Base-by-base conservation (phyloP, 2,329 filamentous ascomycete species). In the Fusarium graminum region DNA sequence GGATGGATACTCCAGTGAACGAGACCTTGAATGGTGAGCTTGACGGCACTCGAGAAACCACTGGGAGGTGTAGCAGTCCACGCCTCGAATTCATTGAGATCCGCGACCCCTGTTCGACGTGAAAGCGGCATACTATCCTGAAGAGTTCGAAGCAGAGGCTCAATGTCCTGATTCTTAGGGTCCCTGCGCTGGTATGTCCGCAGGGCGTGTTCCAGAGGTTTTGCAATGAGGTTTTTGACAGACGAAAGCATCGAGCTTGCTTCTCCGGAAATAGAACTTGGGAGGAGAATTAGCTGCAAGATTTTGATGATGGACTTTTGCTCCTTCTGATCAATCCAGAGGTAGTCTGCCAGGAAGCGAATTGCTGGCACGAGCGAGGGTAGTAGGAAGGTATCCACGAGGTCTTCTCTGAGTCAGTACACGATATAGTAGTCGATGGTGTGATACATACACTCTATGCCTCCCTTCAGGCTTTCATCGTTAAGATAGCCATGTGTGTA, bases 341-440 rank as follows among this genome's bases (percentile, higher is more conserved):
- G 86, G 68, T 91, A 88, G 53, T 88, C 86, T 2, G 88, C 84
- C 60, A 95, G 83, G 81, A 91, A 94, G 4, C 85, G 83, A 14
- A 94, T 85, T 0, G 90, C 91, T 7, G 90, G 88, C 3, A 94
- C 87, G 1, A 95, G 82, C 0, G 91, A 91, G 0, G 92, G 92
- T n/a, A 94, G 79, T 3, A 95, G 79, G 65, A 94, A 94, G 0
- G 92, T 91, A 67, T 94, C 91, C 4, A 93, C 88, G 12, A 95
- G 82, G 72, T 93, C 88, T 90, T 4, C 8, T 5, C 54, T 26
- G 13, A 17, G 54, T 75, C 52, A 75, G 69, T 34, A 43, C 2
- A n/a, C 4, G 25, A 7, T 13, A 10, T 3, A 2, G 2, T 14
- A 2, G 6, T 12, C 2, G 14, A 13, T 4, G 7, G 6, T 3